Base-by-base conservation (phyloP, 2,329 filamentous ascomycete species). In the Hypocreales sp. region DNA sequence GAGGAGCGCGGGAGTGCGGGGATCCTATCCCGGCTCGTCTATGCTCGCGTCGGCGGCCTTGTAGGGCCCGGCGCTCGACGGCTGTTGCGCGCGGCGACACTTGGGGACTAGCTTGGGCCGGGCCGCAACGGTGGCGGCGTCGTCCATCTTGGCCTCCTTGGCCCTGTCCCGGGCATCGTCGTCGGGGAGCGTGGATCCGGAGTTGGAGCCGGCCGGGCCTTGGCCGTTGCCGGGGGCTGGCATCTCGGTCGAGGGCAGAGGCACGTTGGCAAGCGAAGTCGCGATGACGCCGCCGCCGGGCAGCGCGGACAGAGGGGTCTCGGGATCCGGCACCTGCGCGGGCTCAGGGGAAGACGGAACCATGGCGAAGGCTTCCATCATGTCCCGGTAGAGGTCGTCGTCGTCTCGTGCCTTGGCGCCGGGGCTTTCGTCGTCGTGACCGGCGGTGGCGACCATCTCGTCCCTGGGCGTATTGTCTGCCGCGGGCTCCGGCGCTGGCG, bases 121-220 rank as follows among this genome's bases (percentile, higher is more conserved):
- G 18, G 16, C 18, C 10, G 29, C 15, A 8, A 31, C 24, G 12
- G 28, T 27, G 15, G 19, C 19, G 10, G 23, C 28, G 13, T 31
- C 30, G 18, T 28, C 23, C 19, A 19, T 7, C 26, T 29, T 31
- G 15, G 14, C 15, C 24, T 22, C 23, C 26, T 29, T 31, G 15
- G 14, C 15, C 24, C 17, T 19, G 8, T 25, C 26, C 15, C 26
- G 5, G 2, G 15, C 4, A n/a, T 16, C n/a, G 4, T 28, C 20
- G 10, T 21, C 16, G 12, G n/a, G n/a, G n/a, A n/a, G n/a, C n/a
- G n/a, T n/a, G n/a, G n/a, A n/a, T n/a, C n/a, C n/a, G n/a, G n/a
- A n/a, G n/a, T n/a, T n/a, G n/a, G n/a, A n/a, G n/a, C n/a, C n/a
- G n/a, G n/a, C n/a, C n/a, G 14, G 6, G 3, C 22, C n/a, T 4